A percentile compares a stretch with the other conserved stretches of the same genome.
phyloP scores from a whole-genome alignment of 108 stramenopile species.

The Cyclostephanos tholiformis region DNA sequence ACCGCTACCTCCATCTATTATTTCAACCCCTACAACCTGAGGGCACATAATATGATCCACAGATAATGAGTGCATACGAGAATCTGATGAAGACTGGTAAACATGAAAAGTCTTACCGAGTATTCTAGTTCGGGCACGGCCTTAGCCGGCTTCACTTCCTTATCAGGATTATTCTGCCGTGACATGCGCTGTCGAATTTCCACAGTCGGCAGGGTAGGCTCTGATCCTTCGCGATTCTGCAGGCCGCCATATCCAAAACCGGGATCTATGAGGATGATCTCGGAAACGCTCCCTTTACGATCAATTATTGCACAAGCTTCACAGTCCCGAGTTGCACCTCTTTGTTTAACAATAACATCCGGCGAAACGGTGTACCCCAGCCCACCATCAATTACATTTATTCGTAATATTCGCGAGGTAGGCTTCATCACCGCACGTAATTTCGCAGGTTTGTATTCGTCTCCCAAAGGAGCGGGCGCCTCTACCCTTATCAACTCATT shows the following conservation, averaged over 20 bases:
- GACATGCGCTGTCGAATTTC: slow-evolving; percentile 59
- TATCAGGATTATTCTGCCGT: slow-evolving; percentile 8
- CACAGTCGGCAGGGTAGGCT: slow-evolving; percentile 59
- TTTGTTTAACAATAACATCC: slow-evolving; percentile 60
- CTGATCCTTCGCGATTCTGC: slow-evolving; percentile 19
- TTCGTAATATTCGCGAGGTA: slow-evolving; percentile 71
- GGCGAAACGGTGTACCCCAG: slow-evolving; percentile 61
- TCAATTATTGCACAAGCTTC: slow-evolving; percentile 76
- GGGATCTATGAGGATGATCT: slow-evolving; percentile 73
- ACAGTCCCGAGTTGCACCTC: slow-evolving; percentile 52
- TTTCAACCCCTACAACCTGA: slow-evolving; percentile 43
- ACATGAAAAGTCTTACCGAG: slow-evolving; percentile 40
- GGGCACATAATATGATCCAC: background rate
- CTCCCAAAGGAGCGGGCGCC: slow-evolving; percentile 78
- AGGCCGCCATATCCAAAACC: slow-evolving; percentile 77
- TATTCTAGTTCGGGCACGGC: slow-evolving; percentile 78
- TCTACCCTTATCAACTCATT: slow-evolving; percentile 51
- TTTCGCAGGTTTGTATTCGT: slow-evolving; percentile 66
- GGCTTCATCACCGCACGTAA: slow-evolving; percentile 56
- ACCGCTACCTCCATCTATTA: slow-evolving; percentile 69
- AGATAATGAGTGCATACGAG: background rate
- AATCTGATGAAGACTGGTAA: background rate
- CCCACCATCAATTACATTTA: slow-evolving; percentile 78
- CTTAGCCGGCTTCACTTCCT: slow-evolving; percentile 48
- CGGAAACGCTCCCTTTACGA: slow-evolving; percentile 64